Percentiles rank a stretch among this genome's conserved stretches.
Conservation (phyloP, 768 basidiomycete species). For the Russula olivacea region DNA sequence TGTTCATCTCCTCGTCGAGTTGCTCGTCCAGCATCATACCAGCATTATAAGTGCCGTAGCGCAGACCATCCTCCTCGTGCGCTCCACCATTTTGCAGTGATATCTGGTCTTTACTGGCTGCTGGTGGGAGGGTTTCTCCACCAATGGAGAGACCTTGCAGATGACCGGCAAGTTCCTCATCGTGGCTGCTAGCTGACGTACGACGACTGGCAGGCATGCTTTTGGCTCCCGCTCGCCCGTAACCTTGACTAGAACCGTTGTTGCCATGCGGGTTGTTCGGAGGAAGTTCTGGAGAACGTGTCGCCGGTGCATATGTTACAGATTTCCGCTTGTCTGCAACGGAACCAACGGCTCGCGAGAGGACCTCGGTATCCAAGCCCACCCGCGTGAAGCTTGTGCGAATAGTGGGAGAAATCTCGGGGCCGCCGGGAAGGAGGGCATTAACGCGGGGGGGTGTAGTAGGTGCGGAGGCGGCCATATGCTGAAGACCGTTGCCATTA, state of each 20-base stretch:
- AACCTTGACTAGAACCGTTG: conserved; percentile 42
- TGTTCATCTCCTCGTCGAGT: conserved; percentile 90
- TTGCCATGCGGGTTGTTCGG: conserved; percentile 31
- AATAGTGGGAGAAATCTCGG: conserved; percentile 41
- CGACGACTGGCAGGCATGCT: conserved; percentile 91
- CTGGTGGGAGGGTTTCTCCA: conserved; percentile 59
- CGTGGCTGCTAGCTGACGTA: conserved; percentile 81
- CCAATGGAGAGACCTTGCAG: conserved; percentile 65
- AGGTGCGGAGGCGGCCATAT: conserved; percentile 82
- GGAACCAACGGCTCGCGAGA: conserved; percentile 64
- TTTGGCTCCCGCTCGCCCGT: conserved; percentile 70
- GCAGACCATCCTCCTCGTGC: conserved; percentile 54
- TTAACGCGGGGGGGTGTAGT: conserved; percentile 83
- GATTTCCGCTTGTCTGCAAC: conserved; percentile 78
- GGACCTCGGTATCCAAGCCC: conserved; percentile 46
- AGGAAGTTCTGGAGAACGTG: conserved; percentile 60
- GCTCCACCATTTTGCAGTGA: conserved; percentile 46
- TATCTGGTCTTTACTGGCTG: conserved; percentile 46
- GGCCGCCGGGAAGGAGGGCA: conserved; percentile 51
- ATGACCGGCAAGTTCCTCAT: conserved; percentile 74
- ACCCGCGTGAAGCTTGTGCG: conserved; percentile 45
- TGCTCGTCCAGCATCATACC: conserved; percentile 93
- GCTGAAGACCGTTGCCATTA: conserved; percentile 48
- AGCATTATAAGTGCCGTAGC: conserved; percentile 64
- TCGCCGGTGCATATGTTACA: conserved; percentile 75